Evolutionary conservation across 331 rosid species (phyloP).

Genomic region (Phaseolus coccineus): DNA sequence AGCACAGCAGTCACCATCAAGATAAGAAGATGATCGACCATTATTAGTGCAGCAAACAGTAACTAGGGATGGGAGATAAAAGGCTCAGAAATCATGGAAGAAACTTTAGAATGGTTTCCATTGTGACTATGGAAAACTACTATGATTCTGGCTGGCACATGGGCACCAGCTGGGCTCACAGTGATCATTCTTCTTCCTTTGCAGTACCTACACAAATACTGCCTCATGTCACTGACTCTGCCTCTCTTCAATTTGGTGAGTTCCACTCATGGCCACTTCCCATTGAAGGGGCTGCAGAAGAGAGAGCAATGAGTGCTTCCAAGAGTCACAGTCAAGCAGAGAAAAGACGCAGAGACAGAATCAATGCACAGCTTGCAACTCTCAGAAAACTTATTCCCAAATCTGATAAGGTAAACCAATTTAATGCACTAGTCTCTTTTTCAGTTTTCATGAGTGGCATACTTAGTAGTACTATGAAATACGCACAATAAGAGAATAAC

Average conservation of each 20-base stretch:
- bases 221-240: conserved; percentile 55
- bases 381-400: conserved; percentile 91
- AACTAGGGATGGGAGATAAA: conserved; percentile 48
- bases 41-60: conserved; percentile 65
- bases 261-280: conserved; percentile 59
- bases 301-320: conserved; percentile 72
- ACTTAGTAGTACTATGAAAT: neutral
- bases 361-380: conserved; percentile 90
- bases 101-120: conserved; percentile 44
- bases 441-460: neutral
- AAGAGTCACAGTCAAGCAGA: conserved; percentile 97
- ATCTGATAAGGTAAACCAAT: conserved; percentile 79
- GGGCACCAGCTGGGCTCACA: conserved; percentile 42
- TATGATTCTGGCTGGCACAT: conserved; percentile 51
- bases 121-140: conserved; percentile 64
- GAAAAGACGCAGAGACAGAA: conserved; percentile 90
- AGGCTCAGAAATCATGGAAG: conserved; percentile 43
- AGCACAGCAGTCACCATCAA: conserved; percentile 73
- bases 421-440: neutral
- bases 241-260: conserved; percentile 60
- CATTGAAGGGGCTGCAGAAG: conserved; percentile 52
- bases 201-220: conserved; percentile 53
- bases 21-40: conserved; percentile 63
- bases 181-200: conserved; percentile 58
- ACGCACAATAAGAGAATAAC: neutral